These are phyloP conservation scores for Chloropicon primus DNA, from an alignment of 139 green algal species.

Conservation along the genomic window DNA sequence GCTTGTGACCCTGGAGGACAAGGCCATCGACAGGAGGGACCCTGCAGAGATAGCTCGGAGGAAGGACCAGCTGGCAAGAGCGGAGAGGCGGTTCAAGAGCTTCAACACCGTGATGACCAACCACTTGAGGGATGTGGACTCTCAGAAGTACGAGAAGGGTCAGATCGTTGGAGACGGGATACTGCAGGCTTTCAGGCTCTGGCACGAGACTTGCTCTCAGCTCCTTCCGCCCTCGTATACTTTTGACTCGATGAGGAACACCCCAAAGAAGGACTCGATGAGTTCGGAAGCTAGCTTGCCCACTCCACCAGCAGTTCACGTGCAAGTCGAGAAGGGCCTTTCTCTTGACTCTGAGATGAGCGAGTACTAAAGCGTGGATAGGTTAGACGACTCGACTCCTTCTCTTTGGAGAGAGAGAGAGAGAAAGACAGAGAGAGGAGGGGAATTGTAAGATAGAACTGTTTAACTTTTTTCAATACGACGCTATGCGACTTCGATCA, in stretches of 20 bases:
- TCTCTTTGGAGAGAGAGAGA: too few relatives aligned
- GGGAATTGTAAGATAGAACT: too few relatives aligned
- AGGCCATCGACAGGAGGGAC: background rate
- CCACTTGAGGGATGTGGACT: background rate
- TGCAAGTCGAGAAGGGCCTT: background rate
- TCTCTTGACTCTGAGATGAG: background rate
- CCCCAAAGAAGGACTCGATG: background rate
- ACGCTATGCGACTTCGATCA: too few relatives aligned
- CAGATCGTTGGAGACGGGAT: background rate
- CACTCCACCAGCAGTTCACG: background rate
- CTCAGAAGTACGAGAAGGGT: background rate
- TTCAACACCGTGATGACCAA: background rate
- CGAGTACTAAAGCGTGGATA: background rate
- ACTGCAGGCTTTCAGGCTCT: background rate
- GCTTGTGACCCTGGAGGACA: background rate
- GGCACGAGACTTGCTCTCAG: background rate
- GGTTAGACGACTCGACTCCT: too few relatives aligned
- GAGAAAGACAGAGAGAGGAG: too few relatives aligned
- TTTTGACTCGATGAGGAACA: background rate
- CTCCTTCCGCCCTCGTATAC: background rate
- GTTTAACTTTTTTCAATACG: too few relatives aligned
- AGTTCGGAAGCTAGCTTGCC: background rate
- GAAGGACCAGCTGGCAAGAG: background rate
- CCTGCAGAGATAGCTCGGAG: background rate
- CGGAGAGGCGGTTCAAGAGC: background rate